These are phyloP conservation scores for Penicillium palitans DNA, from an alignment of 2,329 filamentous ascomycete species.

Conservation along the genomic window DNA sequence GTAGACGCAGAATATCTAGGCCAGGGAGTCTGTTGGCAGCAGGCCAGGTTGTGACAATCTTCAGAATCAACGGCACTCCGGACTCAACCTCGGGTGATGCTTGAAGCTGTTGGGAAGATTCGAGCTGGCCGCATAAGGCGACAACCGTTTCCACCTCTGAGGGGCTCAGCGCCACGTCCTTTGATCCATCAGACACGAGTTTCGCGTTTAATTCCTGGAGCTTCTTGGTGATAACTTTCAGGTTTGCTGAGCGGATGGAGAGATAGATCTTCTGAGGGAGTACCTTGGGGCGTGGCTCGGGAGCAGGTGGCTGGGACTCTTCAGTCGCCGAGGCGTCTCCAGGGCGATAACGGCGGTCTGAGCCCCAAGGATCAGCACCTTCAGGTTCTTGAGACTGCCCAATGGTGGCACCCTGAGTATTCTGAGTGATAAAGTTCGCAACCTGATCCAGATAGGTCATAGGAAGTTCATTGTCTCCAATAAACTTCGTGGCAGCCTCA, in stretches of 20 bases:
- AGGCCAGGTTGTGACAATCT: constrained; percentile 76
- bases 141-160: constrained; percentile 66
- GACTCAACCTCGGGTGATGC: constrained; percentile 52
- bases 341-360: constrained; percentile 75
- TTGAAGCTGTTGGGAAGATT: constrained; percentile 41
- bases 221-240: constrained; percentile 71
- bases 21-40: constrained; percentile 76
- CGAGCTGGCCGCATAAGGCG: constrained; percentile 63
- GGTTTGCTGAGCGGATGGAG: constrained; percentile 71
- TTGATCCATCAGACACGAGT: constrained; percentile 69
- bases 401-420: constrained; percentile 83
- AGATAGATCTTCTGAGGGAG: constrained; percentile 80
- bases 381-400: constrained; percentile 58
- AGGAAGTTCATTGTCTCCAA: constrained; percentile 83
- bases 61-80: constrained; percentile 66
- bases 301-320: constrained; percentile 25
- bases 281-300: constrained; percentile 55
- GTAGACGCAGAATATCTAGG: constrained; percentile 82
- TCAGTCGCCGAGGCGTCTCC: constrained; percentile 56
- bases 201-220: constrained; percentile 69
- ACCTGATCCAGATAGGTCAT: constrained; percentile 87
- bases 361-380: constrained; percentile 72
- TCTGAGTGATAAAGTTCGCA: constrained; percentile 85
- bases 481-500: constrained; percentile 85
- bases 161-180: constrained; percentile 72